Evolutionary conservation across 768 basidiomycete genomes (phyloP).

Genomic region (Fomitopsis serialis): DNA sequence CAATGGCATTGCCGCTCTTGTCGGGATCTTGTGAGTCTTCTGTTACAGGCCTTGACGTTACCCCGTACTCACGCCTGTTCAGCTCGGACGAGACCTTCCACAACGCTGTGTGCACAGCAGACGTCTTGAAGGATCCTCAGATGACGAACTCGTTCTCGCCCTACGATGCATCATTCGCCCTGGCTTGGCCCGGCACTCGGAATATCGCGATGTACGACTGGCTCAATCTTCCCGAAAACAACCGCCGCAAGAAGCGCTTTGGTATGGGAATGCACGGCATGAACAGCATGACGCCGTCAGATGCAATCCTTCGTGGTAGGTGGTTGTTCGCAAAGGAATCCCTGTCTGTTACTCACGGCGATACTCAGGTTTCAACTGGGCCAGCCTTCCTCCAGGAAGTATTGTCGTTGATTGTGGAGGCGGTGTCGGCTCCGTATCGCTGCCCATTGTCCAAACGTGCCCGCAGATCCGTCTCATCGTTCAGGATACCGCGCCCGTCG

Average conservation of each 20-base stretch:
- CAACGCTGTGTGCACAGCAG: conserved; percentile 5
- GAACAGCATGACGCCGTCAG: conserved; percentile 11
- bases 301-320: conserved; percentile 16
- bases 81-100: conserved; percentile 16
- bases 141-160: conserved; percentile 14
- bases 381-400: conserved; percentile 11
- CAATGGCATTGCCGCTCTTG: conserved; percentile 12
- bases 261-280: conserved; percentile 16
- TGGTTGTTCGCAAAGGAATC: background rate
- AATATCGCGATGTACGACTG: conserved; percentile 8
- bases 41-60: background rate
- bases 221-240: conserved; percentile 9
- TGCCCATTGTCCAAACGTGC: conserved; percentile 16
- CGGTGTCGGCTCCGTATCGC: conserved; percentile 22
- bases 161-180: conserved; percentile 8
- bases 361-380: conserved; percentile 26
- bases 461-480: conserved; percentile 23
- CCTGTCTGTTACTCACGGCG: background rate
- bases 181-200: conserved; percentile 7
- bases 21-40: conserved; percentile 9
- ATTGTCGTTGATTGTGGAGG: conserved; percentile 29
- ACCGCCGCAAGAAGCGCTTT: conserved; percentile 11
- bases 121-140: conserved; percentile 18
- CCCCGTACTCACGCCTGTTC: background rate
- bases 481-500: conserved; percentile 24